A percentile compares a stretch with the other conserved stretches of the same genome.
phyloP scores from a whole-genome alignment of 75 land plant genomes.

The Cunninghamia lanceolata region DNA sequence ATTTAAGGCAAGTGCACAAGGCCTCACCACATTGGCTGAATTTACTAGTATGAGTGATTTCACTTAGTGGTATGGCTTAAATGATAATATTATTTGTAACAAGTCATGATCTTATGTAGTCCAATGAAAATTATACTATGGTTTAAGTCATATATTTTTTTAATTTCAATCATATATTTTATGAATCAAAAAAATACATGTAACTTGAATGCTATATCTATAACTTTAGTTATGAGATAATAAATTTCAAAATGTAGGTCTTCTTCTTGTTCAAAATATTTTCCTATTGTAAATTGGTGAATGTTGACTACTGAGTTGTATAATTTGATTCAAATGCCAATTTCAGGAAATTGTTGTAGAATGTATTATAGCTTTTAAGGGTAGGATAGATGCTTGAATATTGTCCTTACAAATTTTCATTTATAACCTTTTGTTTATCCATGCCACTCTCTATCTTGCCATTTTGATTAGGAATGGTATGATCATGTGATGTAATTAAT shows the following conservation, averaged over 20 bases:
- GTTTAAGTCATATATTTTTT: not conserved
- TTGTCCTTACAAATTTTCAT: not conserved
- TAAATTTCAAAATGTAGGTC: not conserved
- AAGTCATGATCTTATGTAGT: not conserved
- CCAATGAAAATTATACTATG: not conserved
- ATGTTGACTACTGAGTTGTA: not conserved
- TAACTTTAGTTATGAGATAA: not conserved
- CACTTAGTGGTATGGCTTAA: not conserved
- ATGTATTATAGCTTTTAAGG: not conserved
- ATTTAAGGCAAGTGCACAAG: slow-evolving; percentile 73
- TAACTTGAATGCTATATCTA: not conserved
- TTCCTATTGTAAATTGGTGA: not conserved
- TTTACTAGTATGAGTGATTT: slow-evolving; percentile 61
- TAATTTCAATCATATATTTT: not conserved
- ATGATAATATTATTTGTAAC: not conserved
- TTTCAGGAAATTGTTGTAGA: slow-evolving; percentile 6
- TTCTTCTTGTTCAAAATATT: not conserved
- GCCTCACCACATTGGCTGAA: slow-evolving; percentile 85
- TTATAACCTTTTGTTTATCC: not conserved
- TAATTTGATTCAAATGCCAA: not conserved
- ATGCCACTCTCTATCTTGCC: not conserved
- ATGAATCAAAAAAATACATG: not conserved
- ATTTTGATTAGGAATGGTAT: not conserved
- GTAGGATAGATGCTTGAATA: not conserved
- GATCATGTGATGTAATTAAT: not conserved